These are phyloP conservation scores for Suhomyces terraborum DNA, from an alignment of 1,139 yeast species.

Conservation along the genomic window DNA sequence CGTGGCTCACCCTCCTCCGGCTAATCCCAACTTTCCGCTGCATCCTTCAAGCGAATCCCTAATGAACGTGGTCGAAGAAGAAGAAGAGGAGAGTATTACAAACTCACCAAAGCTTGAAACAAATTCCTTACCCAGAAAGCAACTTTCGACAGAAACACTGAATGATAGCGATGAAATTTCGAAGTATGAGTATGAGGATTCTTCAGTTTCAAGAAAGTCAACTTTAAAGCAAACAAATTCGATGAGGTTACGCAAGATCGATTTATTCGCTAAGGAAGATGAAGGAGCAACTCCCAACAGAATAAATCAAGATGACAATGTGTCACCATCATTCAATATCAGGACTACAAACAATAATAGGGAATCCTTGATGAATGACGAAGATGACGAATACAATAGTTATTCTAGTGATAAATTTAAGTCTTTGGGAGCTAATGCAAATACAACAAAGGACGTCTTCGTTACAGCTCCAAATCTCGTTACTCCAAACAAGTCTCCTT, in stretches of 20 bases:
- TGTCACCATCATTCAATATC: conserved; percentile 24
- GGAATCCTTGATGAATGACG: conserved; percentile 23
- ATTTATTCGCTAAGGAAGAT: conserved; percentile 29
- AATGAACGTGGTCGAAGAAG: conserved; percentile 46
- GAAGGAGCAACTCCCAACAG: conserved; percentile 7
- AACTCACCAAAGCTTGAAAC: conserved; percentile 3
- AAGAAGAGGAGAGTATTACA: conserved; percentile 30
- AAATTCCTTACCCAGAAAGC: neutral
- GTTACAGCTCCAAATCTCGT: conserved; percentile 43
- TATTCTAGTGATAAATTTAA: conserved; percentile 21
- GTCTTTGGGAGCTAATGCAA: conserved; percentile 25
- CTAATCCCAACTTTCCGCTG: conserved; percentile 9
- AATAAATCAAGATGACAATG: conserved; percentile 5
- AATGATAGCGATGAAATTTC: conserved; percentile 17
- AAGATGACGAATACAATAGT: conserved; percentile 21
- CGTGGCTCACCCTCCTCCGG: neutral
- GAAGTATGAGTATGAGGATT: conserved; percentile 27
- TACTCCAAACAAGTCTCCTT: conserved; percentile 8
- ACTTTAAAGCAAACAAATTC: conserved; percentile 45
- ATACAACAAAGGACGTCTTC: conserved; percentile 36
- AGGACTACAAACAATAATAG: conserved; percentile 15
- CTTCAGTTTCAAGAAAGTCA: conserved; percentile 28
- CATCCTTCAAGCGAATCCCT: conserved; percentile 40
- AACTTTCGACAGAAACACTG: neutral
- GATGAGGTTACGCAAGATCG: conserved; percentile 45